A percentile compares a stretch with the other conserved stretches of the same genome.
phyloP scores from a whole-genome alignment of 2,329 filamentous ascomycete genomes.

The Botryotinia convoluta region DNA sequence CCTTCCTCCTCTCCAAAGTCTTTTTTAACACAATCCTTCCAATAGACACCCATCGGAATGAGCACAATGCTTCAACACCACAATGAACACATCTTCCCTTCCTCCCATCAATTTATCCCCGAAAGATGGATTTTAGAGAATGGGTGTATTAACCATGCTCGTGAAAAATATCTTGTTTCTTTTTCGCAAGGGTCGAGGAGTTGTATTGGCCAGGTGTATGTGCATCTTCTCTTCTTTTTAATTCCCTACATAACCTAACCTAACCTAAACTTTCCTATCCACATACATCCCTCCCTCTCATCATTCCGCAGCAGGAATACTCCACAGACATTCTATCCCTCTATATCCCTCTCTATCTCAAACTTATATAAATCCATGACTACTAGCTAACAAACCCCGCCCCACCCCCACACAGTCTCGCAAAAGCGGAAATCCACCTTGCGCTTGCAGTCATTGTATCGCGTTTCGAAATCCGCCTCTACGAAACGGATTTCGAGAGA shows the following conservation, averaged over 20 bases:
- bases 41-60: conserved; percentile 29
- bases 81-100: conserved; percentile 28
- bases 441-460: conserved; percentile 25
- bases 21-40: background rate
- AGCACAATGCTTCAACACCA: conserved; percentile 29
- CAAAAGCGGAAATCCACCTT: conserved; percentile 30
- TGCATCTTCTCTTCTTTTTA: background rate
- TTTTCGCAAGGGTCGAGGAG: conserved; percentile 29
- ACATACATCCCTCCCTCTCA: background rate
- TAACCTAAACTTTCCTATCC: background rate
- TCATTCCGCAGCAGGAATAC: background rate
- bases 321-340: background rate
- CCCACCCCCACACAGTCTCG: conserved; percentile 19
- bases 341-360: background rate
- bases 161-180: conserved; percentile 26
- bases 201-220: conserved; percentile 29
- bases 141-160: conserved; percentile 30
- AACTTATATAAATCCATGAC: too few relatives aligned
- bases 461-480: conserved; percentile 23
- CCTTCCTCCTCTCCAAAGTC: background rate
- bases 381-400: too few relatives aligned
- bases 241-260: background rate
- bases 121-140: conserved; percentile 27
- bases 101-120: conserved; percentile 23
- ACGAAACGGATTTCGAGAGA: conserved; percentile 23